Evolutionary conservation across 2,329 filamentous ascomycete species (phyloP), one percentile per base, ranked within the genome.

Genomic region (Stagonosporopsis chrysanthemi): DNA sequence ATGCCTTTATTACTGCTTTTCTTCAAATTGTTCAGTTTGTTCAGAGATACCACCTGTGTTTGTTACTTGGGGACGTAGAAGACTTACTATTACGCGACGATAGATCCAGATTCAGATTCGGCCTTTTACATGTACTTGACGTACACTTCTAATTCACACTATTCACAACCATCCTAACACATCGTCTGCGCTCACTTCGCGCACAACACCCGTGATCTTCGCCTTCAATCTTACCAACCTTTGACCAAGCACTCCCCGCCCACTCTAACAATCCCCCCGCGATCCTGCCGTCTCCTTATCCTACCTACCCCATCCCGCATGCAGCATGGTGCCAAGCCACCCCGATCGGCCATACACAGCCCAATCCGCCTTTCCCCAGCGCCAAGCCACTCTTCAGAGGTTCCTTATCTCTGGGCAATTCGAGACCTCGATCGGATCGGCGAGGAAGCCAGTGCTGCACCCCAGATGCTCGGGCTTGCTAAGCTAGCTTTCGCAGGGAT

Each of bases 31-130:
- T 50, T 38, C 38, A 44, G 42, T 24, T n/a, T 47, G 49, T 55
- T 60, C 39, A 54, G 45, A 63, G 58, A 61, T 63, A 61, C 58
- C 61, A 63, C 61, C 36, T 52, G 39, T 50, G 57, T 56, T 50
- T 12, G 26, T 39, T 56, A 43, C 26, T n/a, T 14, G 42, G 33
- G 48, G 54, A 44, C 40, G 31, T 28, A 49, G 17, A 44, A 42
- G 29, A 31, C 29, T 31, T 31, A 9, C 29, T 31, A 44, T 24
- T 12, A 8, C 31, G 15, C n/a, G 11, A 51, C 47, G 19, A 44
- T 52, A 48, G 43, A 47, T 40, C 28, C 31, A 48, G 43, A 52
- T 40, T 33, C 31, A 48, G 43, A 52, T 40, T 39, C 9, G 39
- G 28, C 19, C 19, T 48, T 48, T 19, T 33, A 52, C 24, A 36